Percentiles rank a stretch among this genome's conserved stretches.
These are phyloP conservation scores for Solanum aculeatissimum DNA, from an alignment of 305 asterid genomes.

Conservation along the genomic window DNA sequence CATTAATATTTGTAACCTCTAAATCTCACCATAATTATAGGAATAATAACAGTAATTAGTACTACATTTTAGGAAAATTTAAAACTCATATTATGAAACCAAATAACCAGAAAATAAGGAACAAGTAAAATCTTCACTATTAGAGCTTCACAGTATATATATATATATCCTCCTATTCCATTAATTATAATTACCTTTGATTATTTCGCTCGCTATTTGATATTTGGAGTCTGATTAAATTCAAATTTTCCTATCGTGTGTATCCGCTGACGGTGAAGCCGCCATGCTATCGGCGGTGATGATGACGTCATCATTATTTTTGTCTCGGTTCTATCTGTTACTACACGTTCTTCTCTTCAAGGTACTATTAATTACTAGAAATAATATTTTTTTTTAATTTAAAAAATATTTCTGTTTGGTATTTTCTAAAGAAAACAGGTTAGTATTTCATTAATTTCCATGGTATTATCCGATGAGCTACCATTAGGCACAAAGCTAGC, in stretches of 20 bases:
- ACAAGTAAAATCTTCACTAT: neutral
- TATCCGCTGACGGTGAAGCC: neutral
- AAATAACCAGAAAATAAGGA: neutral
- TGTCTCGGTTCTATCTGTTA: neutral
- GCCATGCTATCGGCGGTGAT: neutral
- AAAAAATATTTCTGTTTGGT: too few relatives aligned
- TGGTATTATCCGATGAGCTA: too few relatives aligned
- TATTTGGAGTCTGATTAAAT: neutral
- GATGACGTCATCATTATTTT: neutral
- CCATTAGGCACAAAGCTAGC: too few relatives aligned
- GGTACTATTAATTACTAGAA: neutral
- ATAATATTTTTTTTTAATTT: neutral
- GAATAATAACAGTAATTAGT: neutral
- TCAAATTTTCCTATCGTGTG: neutral
- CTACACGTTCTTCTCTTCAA: neutral
- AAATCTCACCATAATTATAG: neutral
- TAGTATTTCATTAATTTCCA: too few relatives aligned
- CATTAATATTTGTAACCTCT: neutral
- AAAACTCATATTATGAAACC: neutral
- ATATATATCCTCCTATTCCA: neutral
- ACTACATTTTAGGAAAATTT: neutral
- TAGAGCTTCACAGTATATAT: neutral
- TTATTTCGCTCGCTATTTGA: neutral
- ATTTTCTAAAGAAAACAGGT: too few relatives aligned
- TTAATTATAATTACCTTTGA: neutral